Evolutionary conservation across 1,139 yeast species (phyloP).

Genomic region (Diutina catenulata): DNA sequence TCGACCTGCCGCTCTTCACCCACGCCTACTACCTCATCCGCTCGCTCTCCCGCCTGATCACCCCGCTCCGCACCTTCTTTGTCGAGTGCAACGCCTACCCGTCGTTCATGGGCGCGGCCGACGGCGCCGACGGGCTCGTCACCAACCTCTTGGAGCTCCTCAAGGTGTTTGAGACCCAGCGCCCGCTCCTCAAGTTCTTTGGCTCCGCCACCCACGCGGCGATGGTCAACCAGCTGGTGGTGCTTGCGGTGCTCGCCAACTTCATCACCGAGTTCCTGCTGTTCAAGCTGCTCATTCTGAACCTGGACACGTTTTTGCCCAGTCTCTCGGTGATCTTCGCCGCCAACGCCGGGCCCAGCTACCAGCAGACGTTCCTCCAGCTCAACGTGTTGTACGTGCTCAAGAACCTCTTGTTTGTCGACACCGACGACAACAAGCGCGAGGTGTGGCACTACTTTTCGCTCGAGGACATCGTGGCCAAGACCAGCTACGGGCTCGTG

Average conservation of each 20-base stretch:
- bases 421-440: constrained; percentile 3
- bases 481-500: neutral
- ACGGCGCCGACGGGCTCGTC: neutral
- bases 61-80: constrained; percentile 2
- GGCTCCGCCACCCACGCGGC: neutral
- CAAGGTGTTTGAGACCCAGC: neutral
- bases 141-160: neutral
- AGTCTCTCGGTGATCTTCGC: neutral
- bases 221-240: constrained; percentile 1
- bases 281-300: constrained; percentile 1
- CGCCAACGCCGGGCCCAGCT: neutral
- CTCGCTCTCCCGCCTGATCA: constrained; percentile 3
- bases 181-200: neutral
- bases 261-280: constrained; percentile 1
- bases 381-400: constrained; percentile 2
- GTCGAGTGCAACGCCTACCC: neutral
- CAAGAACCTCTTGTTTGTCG: neutral
- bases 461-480: neutral
- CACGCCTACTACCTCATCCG: neutral
- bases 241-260: constrained; percentile 2
- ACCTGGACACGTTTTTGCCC: neutral
- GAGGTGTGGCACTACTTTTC: constrained; percentile 3
- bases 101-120: neutral
- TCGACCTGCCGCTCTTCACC: neutral
- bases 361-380: neutral